phyloP scores from a whole-genome alignment of 768 basidiomycete genomes.

The Trametes cinnabarina region DNA sequence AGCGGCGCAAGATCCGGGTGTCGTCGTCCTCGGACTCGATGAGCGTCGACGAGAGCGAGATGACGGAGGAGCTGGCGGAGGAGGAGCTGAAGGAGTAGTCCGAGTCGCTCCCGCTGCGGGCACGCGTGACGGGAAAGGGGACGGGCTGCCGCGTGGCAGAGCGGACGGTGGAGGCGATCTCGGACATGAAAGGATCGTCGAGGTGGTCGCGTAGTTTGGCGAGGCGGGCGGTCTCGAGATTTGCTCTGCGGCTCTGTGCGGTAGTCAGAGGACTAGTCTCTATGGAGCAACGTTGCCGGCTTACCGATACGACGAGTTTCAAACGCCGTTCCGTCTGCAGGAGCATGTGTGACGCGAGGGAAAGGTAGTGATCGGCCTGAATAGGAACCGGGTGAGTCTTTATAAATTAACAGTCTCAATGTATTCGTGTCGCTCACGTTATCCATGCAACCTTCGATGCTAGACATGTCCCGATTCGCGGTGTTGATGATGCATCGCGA shows the following conservation, averaged over 20 bases:
- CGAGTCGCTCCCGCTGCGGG: constrained; percentile 14
- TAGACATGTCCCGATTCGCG: constrained; percentile 54
- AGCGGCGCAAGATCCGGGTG: constrained; percentile 53
- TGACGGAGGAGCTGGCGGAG: constrained; percentile 35
- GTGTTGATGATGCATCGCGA: constrained; percentile 42
- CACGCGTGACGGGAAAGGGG: constrained; percentile 8
- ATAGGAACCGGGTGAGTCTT: background rate
- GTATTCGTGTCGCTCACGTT: constrained; percentile 39
- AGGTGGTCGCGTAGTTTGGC: constrained; percentile 1
- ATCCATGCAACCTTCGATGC: constrained; percentile 52
- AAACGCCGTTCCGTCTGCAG: constrained; percentile 56
- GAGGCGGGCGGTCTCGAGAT: constrained; percentile 12
- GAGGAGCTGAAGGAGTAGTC: constrained; percentile 7
- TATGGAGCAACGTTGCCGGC: constrained; percentile 7
- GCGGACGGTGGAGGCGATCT: constrained; percentile 11
- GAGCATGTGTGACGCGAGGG: constrained; percentile 53
- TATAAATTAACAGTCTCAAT: background rate
- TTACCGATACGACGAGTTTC: constrained; percentile 53
- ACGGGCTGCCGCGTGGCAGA: constrained; percentile 4
- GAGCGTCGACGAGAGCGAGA: constrained; percentile 50
- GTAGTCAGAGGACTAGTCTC: background rate
- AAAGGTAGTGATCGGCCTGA: constrained; percentile 58
- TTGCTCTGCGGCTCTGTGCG: constrained; percentile 5
- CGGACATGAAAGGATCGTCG: constrained; percentile 16
- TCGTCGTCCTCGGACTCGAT: constrained; percentile 69